Conservation (phyloP, 768 basidiomycete genomes). For the Pleurotus pulmonarius region DNA sequence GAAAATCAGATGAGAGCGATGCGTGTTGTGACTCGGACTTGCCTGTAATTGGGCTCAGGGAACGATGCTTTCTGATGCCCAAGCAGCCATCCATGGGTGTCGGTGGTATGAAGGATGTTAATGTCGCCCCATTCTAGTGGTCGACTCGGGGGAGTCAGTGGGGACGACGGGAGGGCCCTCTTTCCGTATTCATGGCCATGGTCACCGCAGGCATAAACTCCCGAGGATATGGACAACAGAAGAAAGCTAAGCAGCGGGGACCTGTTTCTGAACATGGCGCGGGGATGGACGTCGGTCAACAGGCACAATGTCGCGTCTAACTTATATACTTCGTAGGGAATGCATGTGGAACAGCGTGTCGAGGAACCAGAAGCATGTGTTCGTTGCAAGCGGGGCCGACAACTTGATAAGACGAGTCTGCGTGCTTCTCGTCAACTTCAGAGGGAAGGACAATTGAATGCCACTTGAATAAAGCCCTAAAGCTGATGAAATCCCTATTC, state of each 20-base stretch:
- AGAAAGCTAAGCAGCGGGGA: not conserved
- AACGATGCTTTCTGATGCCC: conserved; percentile 75
- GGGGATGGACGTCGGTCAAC: no score
- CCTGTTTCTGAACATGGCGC: no score
- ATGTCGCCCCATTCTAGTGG: conserved; percentile 85
- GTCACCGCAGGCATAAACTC: conserved; percentile 19
- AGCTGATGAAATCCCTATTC: no score
- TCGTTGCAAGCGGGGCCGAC: no score
- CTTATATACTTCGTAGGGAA: no score
- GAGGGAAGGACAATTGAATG: no score
- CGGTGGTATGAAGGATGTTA: conserved; percentile 85
- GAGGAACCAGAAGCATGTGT: no score
- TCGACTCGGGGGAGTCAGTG: conserved; percentile 54
- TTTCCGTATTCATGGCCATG: conserved; percentile 25
- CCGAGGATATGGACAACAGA: conserved; percentile 1
- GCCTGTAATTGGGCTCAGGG: conserved; percentile 77
- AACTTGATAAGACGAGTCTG: no score
- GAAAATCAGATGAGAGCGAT: not conserved
- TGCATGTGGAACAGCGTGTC: no score
- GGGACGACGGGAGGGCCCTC: conserved; percentile 35
- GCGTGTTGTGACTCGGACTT: conserved; percentile 9
- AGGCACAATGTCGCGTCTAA: no score
- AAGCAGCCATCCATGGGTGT: conserved; percentile 74
- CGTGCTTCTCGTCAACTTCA: no score
- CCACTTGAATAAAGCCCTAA: no score